Conservation (phyloP, 768 basidiomycete species). For the Amanita rubescens region DNA sequence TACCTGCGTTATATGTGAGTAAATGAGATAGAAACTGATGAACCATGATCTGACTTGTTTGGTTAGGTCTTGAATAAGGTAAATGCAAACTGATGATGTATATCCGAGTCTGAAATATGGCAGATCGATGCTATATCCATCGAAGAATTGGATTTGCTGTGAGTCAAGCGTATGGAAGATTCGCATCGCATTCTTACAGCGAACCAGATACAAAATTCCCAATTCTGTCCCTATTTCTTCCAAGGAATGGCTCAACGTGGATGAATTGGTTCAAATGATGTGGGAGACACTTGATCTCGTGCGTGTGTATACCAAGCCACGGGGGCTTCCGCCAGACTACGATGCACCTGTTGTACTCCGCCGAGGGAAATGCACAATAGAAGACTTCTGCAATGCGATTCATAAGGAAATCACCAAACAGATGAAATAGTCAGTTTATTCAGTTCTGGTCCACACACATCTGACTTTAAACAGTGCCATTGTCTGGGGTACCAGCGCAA, state of each 20-base stretch:
- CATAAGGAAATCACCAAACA: conserved; percentile 98
- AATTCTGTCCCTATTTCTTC: conserved; percentile 93
- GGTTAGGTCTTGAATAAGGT: conserved; percentile 79
- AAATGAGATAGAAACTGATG: not conserved
- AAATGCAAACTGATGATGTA: not conserved
- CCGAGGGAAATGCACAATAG: conserved; percentile 55
- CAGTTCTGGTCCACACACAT: not conserved
- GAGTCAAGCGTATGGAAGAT: conserved; percentile 19
- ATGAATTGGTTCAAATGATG: conserved; percentile 90
- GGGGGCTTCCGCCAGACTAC: conserved; percentile 89
- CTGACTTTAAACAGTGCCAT: conserved; percentile 47
- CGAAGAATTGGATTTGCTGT: conserved; percentile 92
- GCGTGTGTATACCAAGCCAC: conserved; percentile 94
- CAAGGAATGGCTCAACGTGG: conserved; percentile 91
- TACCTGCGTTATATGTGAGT: conserved; percentile 84
- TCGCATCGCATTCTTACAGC: conserved; percentile 1
- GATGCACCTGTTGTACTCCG: conserved; percentile 82
- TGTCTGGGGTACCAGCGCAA: conserved; percentile 97
- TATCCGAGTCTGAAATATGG: conserved; percentile 5
- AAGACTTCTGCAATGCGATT: conserved; percentile 89
- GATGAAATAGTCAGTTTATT: conserved; percentile 80
- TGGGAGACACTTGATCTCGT: conserved; percentile 91
- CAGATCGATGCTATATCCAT: conserved; percentile 97
- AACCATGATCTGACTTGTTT: not conserved
- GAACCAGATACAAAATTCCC: conserved; percentile 79